Evolutionary conservation across 2,329 filamentous ascomycete genomes (phyloP), one percentile per base, ranked within the genome.

Genomic region (Sporothrix brunneoviolacea): DNA sequence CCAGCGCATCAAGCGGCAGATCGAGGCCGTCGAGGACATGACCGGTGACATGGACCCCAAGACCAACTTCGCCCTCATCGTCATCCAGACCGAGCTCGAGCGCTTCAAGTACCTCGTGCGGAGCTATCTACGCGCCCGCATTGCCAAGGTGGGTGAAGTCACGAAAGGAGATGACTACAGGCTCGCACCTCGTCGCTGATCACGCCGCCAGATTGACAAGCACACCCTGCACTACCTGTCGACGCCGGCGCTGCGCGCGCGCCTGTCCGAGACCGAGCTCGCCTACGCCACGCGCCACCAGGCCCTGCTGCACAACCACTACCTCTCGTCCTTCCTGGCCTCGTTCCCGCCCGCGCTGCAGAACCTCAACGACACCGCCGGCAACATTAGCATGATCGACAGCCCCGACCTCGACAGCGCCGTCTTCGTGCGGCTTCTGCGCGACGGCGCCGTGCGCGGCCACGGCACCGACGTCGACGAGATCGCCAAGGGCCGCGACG

Each of bases 11-110:
- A 67, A 66, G 55, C 57, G 55, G 27, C 65, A 68, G 55, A 68
- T 68, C 55, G 66, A 68, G 54, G 65, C 59, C 45, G 64, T 68
- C 45, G 66, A 68, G 56, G 66, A 68, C 51, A 79, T 91, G 76
- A 91, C 86, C 12, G 86, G 86, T 55, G 83, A 87, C 62, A 86
- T 91, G 81, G 90, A 95, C 62, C 86, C 91, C 41, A 90, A 87
- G 67, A 84, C 88, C 57, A 97, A 95, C 65, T 95, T 98, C 66
- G 82, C 83, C 54, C 83, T 97, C 62, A 95, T 96, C 43, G 86
- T 98, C 55, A 83, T 96, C 49, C 93, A 98, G 72, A 97, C 94
- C 7, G 93, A 98, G 70, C 79, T 98, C 49, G 91, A 96, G 66
- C 78, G 93, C 40, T 94, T 88, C 69, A 95, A 95, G 70, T 98